Percentiles rank a stretch among this genome's conserved stretches.
Evolutionary conservation across 2,329 filamentous ascomycete species (phyloP).

Genomic region (Septoria linicola): DNA sequence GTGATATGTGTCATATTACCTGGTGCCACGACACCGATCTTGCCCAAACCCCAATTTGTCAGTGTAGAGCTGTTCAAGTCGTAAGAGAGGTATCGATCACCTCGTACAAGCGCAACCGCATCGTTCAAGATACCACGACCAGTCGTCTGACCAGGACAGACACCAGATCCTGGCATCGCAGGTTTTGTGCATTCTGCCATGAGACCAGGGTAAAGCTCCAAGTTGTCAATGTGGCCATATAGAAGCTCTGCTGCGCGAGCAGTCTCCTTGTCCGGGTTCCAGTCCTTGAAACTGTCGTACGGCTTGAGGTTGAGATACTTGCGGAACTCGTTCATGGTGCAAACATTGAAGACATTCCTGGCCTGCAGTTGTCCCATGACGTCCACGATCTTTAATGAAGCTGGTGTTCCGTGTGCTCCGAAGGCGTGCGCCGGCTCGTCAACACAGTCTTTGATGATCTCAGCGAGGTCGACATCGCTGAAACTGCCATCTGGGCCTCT

Average conservation of each 20-base stretch:
- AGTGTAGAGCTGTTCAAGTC: conserved; percentile 51
- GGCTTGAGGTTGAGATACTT: conserved; percentile 40
- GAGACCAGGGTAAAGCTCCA: conserved; percentile 60
- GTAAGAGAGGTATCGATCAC: conserved; percentile 49
- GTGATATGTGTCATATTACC: not conserved
- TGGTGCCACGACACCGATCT: conserved; percentile 47
- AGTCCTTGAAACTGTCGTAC: conserved; percentile 39
- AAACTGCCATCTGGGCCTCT: conserved; percentile 45
- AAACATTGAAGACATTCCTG: conserved; percentile 50
- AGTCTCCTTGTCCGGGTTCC: conserved; percentile 40
- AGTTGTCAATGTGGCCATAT: conserved; percentile 51
- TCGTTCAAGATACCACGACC: conserved; percentile 50
- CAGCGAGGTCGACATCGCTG: conserved; percentile 46
- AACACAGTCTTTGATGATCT: conserved; percentile 48
- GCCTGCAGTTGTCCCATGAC: conserved; percentile 51
- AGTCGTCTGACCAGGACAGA: conserved; percentile 49
- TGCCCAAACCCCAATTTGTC: conserved; percentile 53
- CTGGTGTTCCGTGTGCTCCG: conserved; percentile 51
- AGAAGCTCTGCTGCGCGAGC: conserved; percentile 47
- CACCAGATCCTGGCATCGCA: conserved; percentile 48
- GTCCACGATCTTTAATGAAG: conserved; percentile 49
- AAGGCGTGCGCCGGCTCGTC: conserved; percentile 53
- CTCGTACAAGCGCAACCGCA: conserved; percentile 49
- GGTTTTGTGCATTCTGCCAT: conserved; percentile 58
- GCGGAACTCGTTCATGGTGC: conserved; percentile 52